Evolutionary conservation across 176 grass and related monocot species (phyloP).

Genomic region (Alopecurus myosuroides): DNA sequence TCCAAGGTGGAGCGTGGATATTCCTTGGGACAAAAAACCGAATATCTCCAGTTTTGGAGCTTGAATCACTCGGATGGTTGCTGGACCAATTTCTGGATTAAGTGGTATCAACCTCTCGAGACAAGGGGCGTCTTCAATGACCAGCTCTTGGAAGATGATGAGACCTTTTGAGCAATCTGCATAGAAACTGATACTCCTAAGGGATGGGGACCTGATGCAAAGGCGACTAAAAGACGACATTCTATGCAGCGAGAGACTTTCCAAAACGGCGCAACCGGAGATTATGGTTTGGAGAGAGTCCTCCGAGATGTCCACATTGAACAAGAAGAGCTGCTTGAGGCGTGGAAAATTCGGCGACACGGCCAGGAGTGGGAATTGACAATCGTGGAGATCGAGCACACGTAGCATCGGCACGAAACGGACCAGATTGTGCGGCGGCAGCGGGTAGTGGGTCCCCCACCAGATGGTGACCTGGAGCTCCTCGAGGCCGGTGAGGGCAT

Average conservation of each 20-base stretch:
- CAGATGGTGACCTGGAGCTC: not conserved
- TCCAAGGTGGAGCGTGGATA: not conserved
- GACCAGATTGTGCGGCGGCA: not conserved
- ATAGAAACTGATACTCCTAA: not conserved
- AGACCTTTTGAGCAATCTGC: not conserved
- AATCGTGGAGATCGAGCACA: not conserved
- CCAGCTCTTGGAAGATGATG: not conserved
- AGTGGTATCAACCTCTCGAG: not conserved
- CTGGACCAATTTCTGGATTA: not conserved
- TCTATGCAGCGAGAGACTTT: not conserved
- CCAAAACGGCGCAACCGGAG: not conserved
- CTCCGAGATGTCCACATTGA: not conserved
- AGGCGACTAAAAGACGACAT: not conserved
- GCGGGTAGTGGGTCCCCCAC: not conserved
- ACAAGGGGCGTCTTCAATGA: not conserved
- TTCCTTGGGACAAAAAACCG: not conserved
- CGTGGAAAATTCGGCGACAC: too few relatives aligned
- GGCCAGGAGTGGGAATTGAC: not conserved
- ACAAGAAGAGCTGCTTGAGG: not conserved
- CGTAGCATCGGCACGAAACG: not conserved
- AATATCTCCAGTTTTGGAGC: not conserved
- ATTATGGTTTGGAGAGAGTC: not conserved
- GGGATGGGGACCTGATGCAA: not conserved
- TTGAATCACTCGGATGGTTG: not conserved
- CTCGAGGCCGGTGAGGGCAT: not conserved